Evolutionary conservation across 1,139 yeast species (phyloP).

Genomic region (Zhuliangozyma blackwelliae): DNA sequence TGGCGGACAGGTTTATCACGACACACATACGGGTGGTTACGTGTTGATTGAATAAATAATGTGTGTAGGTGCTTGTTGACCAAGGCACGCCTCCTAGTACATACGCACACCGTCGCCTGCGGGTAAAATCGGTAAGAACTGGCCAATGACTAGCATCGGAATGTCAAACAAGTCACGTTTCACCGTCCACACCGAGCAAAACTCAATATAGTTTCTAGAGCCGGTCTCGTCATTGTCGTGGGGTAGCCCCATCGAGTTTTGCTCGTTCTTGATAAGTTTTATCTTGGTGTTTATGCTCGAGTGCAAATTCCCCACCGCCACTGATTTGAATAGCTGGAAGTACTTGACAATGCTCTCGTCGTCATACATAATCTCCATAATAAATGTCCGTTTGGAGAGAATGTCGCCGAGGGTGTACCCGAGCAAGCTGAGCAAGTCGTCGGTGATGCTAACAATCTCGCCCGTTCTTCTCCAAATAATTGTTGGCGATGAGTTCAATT

Average conservation of each 20-base stretch:
- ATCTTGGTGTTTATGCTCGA: conserved; percentile 49
- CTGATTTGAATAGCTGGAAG: conserved; percentile 43
- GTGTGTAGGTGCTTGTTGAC: neutral
- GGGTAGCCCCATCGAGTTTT: neutral
- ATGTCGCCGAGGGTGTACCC: conserved; percentile 49
- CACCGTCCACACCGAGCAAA: conserved; percentile 61
- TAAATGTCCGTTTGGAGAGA: conserved; percentile 49
- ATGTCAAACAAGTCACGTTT: conserved; percentile 87
- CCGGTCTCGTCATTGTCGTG: conserved; percentile 7
- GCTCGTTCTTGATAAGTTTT: conserved; percentile 29
- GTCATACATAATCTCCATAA: conserved; percentile 47
- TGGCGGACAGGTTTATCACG: conserved; percentile 1
- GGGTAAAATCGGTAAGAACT: conserved; percentile 44
- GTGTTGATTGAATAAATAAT: neutral
- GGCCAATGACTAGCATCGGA: conserved; percentile 56
- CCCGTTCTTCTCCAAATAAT: conserved; percentile 78
- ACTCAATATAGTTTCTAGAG: conserved; percentile 35
- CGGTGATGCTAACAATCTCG: conserved; percentile 67
- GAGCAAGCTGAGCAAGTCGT: conserved; percentile 62
- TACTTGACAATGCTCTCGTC: conserved; percentile 44
- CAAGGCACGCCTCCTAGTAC: conserved; percentile 15
- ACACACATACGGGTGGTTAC: neutral
- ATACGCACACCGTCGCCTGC: conserved; percentile 35
- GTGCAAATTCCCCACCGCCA: conserved; percentile 47
- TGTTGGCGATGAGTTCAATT: conserved; percentile 61